Evolutionary conservation across 2,329 filamentous ascomycete species (phyloP), one percentile per base, ranked within the genome.

Genomic region (Xylaria sp.): DNA sequence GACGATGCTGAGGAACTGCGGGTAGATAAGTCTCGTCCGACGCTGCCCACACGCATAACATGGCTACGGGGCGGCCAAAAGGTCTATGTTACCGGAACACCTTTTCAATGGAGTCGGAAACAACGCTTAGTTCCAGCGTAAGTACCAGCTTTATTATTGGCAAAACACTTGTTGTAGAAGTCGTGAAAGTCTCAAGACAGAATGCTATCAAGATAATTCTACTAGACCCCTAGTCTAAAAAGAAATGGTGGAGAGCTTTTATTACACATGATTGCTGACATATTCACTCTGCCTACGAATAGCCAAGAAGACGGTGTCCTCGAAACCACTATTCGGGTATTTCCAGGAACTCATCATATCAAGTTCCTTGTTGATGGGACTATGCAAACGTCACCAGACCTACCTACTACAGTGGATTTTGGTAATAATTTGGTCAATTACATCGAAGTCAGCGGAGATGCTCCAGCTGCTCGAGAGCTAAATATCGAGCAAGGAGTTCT

Each of bases 351-450:
- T 5, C 95, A 99, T 78, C 96, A 99, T 82, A 86, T 99, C 75
- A 95, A 96, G 76, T 99, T 98, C 81, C 87, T 99, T 72, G 94
- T 97, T 57, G 95, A 98, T 80, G 92, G 92, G 65, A 90, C 95
- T 75, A 97, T 97, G 93, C 88, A 91, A 77, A 96, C 94, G 15
- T 96, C 93, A 17, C 89, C 92, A 67, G 89, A 92, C 70, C 85
- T 97, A 62, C 95, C 96, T 15, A 98, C 96, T 0, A 97, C 96
- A 1, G 96, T 99, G 65, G 96, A 99, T 79, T 97, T 96, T 78
- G 96, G 94, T 71, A 98, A 98, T 81, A 97, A 97, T 77, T 85
- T 99, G 20, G 95, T 99, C 80, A 99, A 99, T 81, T 99, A 98
- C 78, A 93, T 99, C 76, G 96, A 99, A 82, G 92, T 98, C 69